phyloP scores from a whole-genome alignment of 108 stramenopile species.

The Mediolabrus comicus region DNA sequence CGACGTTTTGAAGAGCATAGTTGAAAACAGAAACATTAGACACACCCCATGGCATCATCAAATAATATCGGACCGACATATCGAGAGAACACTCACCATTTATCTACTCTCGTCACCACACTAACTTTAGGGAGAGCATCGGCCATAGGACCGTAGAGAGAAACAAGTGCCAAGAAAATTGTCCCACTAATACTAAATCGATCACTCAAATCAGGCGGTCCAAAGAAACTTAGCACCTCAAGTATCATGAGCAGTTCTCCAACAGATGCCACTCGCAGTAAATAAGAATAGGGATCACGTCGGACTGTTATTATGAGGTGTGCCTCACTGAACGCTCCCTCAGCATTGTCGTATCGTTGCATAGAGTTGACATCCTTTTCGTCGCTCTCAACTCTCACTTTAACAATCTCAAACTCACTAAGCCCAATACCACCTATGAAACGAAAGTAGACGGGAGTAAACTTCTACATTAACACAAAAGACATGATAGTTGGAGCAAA shows the following conservation, averaged over 20 bases:
- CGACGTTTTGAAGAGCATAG: background rate
- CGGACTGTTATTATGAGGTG: constrained; percentile 29
- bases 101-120: constrained; percentile 39
- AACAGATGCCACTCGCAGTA: constrained; percentile 29
- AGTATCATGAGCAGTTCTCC: constrained; percentile 38
- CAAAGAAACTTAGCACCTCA: constrained; percentile 34
- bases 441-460: background rate
- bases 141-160: constrained; percentile 43
- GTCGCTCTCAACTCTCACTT: constrained; percentile 19
- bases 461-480: no score
- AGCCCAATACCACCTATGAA: constrained; percentile 27
- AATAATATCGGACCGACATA: background rate
- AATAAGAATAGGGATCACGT: constrained; percentile 43
- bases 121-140: constrained; percentile 41
- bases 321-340: constrained; percentile 34
- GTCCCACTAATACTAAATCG: constrained; percentile 40
- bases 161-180: constrained; percentile 43
- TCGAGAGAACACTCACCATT: constrained; percentile 16
- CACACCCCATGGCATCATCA: background rate
- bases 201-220: constrained; percentile 20
- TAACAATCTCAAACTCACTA: constrained; percentile 36
- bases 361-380: constrained; percentile 32
- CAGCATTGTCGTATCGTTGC: constrained; percentile 37
- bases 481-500: no score
- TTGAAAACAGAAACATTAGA: background rate